Evolutionary conservation across 371 early-diverging fungal species (phyloP).

Genomic region (Zopfochytrium polystomum): DNA sequence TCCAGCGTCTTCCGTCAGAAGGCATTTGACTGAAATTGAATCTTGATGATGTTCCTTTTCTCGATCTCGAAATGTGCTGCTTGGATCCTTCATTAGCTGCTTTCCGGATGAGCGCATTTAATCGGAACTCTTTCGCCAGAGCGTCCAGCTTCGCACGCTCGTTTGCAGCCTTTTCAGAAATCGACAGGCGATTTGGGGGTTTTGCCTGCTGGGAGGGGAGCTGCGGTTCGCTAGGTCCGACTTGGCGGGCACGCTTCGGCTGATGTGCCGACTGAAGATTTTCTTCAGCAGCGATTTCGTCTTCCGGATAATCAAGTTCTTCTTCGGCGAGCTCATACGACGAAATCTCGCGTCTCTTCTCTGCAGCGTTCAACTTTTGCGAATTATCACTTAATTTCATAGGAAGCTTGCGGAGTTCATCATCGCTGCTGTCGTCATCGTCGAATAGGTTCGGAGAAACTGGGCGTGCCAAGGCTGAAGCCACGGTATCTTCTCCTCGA

Average conservation of each 20-base stretch:
- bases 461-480: neutral
- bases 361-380: neutral
- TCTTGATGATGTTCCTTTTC: neutral
- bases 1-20: slow-evolving; percentile 18
- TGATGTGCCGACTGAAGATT: no score
- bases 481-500: neutral
- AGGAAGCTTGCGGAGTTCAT: neutral
- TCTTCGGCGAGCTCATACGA: neutral
- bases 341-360: neutral
- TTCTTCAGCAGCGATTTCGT: no score
- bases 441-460: neutral
- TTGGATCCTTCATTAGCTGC: neutral
- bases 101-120: neutral
- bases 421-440: neutral
- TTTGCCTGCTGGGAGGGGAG: neutral
- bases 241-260: no score
- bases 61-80: neutral
- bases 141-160: neutral
- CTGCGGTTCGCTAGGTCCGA: no score
- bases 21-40: slow-evolving; percentile 15
- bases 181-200: neutral
- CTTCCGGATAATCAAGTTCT: no score
- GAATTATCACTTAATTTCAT: neutral
- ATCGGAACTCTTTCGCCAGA: neutral
- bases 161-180: neutral